phyloP scores from a whole-genome alignment of 148 eudicot species.

The Limonium bicolor region DNA sequence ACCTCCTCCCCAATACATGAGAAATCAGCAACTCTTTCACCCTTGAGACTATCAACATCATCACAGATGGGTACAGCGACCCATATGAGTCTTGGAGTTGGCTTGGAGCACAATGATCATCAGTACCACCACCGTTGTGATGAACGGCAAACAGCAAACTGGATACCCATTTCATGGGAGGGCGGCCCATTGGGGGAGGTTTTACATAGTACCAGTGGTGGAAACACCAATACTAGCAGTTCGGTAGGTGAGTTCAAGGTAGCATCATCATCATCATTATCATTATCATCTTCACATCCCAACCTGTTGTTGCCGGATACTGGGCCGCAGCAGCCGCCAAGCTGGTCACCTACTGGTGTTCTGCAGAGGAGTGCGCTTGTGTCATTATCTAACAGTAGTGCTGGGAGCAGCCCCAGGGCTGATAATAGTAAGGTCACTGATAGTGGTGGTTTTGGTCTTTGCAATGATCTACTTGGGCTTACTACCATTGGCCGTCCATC shows the following conservation, averaged over 20 bases:
- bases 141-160: constrained; percentile 7
- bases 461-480: neutral
- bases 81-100: constrained; percentile 30
- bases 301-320: no score
- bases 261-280: constrained; percentile 21
- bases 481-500: neutral
- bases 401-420: constrained; percentile 20
- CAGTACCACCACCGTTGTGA: no score
- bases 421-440: constrained; percentile 6
- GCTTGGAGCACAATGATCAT: constrained; percentile 10
- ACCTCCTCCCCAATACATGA: constrained; percentile 34
- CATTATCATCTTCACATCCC: no score
- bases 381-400: constrained; percentile 54
- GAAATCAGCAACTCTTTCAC: constrained; percentile 17
- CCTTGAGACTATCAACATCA: constrained; percentile 26
- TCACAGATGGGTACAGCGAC: no score
- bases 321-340: no score
- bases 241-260: constrained; percentile 22
- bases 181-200: constrained; percentile 85
- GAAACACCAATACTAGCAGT: constrained; percentile 19
- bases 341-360: constrained; percentile 55
- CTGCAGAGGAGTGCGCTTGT: constrained; percentile 33
- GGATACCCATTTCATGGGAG: constrained; percentile 49
- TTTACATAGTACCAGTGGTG: constrained; percentile 20
- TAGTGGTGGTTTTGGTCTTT: neutral